Conservation (phyloP, 306 rosid species). For the Malus orientalis region DNA sequence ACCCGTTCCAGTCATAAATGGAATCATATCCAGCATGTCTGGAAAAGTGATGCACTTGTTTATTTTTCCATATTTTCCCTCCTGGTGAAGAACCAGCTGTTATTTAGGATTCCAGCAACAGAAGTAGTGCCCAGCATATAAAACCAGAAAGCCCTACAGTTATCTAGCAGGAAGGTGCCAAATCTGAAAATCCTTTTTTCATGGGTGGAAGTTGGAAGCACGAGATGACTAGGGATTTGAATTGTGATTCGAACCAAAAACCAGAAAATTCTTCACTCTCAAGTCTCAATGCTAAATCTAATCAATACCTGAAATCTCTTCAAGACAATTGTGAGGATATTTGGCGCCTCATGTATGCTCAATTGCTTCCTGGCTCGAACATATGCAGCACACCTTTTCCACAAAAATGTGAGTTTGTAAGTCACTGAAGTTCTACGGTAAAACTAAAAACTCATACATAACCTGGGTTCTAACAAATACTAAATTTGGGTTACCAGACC, state of each 20-base stretch:
- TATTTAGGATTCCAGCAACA: slow-evolving; percentile 7
- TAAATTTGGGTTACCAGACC: slow-evolving; percentile 34
- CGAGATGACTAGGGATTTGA: background rate
- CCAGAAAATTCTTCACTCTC: background rate
- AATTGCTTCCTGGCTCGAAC: slow-evolving; percentile 76
- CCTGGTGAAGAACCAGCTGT: slow-evolving; percentile 39
- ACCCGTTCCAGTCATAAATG: slow-evolving; percentile 69
- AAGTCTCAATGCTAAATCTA: slow-evolving; percentile 6
- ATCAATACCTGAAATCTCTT: slow-evolving; percentile 79
- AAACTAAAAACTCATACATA: background rate
- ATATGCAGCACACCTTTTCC: slow-evolving; percentile 62
- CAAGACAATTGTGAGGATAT: slow-evolving; percentile 70
- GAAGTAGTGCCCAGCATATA: slow-evolving; percentile 2
- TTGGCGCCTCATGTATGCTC: slow-evolving; percentile 85
- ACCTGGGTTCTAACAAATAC: background rate
- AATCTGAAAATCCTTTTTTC: background rate
- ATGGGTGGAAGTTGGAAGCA: slow-evolving; percentile 1
- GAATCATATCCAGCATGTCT: slow-evolving; percentile 83
- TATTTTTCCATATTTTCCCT: slow-evolving; percentile 80
- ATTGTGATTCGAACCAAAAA: background rate
- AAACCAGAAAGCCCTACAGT: background rate
- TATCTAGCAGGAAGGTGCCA: slow-evolving; percentile 10
- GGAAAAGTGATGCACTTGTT: slow-evolving; percentile 79
- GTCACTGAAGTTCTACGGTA: slow-evolving; percentile 11
- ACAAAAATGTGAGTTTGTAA: slow-evolving; percentile 13